Base-by-base conservation (phyloP, 2,329 filamentous ascomycete genomes). In the Colletotrichum sp. region DNA sequence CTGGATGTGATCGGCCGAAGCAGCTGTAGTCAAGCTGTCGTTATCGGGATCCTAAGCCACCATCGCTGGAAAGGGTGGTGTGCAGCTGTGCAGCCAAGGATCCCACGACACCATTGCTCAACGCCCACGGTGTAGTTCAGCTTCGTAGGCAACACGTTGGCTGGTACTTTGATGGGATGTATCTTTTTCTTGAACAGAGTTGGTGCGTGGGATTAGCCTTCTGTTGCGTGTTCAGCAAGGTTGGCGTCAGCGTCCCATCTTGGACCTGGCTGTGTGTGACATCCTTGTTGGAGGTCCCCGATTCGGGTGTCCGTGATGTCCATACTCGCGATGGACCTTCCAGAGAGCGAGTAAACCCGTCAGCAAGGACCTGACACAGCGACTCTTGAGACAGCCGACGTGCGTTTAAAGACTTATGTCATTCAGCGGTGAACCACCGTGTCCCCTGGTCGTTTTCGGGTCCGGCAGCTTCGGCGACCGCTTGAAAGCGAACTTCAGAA, bases 181-280 rank as follows among this genome's bases (percentile, higher is more conserved):
- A 76, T 65, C 64, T 65, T 26, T 57, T 34, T 21, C 26, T 8
- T 18, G 68, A 70, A 24, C 10, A 59, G 16, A 64, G 59, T 65
- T 59, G 32, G 64, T 39, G 24, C 10, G 32, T 73, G 21, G 49
- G n/a, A 69, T 65, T 39, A 73, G 59, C 64, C 44, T 59, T 69
- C 28, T 15, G 65, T 69, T 67, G 57, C 59, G 59, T 65, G 57
- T 62, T 71, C 65, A 52, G 59, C 65, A 69, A 65, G 59, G 71
- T 73, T 74, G 64, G 59, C 49, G 49, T 60, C 70, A 44, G 65
- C 59, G 59, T 76, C 44, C 70, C 59, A 62, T 69, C 64, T 26
- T 16, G 34, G 64, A 52, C 34, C 34, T 18, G 10, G 30, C 21
- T 18, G 28, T 60, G 65, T 69, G 21, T 39, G n/a, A 34, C 70